phyloP scores from a whole-genome alignment of 2,329 filamentous ascomycete species.

The Penicillium frequentans region DNA sequence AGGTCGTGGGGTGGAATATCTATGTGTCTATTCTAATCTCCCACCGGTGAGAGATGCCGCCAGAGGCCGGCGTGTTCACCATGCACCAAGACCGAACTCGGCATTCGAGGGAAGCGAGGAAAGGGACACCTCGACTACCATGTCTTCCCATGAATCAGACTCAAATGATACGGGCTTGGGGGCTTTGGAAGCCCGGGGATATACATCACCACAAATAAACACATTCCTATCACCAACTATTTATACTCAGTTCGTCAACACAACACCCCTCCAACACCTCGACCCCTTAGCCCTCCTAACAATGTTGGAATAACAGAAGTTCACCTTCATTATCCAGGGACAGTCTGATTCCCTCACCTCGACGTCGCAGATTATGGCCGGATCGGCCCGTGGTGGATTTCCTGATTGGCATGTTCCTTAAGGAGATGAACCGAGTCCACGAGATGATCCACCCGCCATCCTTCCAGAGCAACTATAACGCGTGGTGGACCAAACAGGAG shows the following conservation, averaged over 20 bases:
- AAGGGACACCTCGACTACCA: conserved; percentile 5
- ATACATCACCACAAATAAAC: not conserved
- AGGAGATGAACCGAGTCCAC: conserved; percentile 13
- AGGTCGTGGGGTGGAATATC: conserved; percentile 12
- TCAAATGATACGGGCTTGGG: conserved; percentile 3
- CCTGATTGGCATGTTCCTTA: conserved; percentile 13
- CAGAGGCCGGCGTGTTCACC: not conserved
- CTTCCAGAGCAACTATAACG: conserved; percentile 10
- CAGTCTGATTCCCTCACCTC: not conserved
- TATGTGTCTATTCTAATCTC: conserved; percentile 14
- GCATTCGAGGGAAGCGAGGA: conserved; percentile 2
- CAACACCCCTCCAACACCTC: not conserved
- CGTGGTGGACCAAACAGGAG: conserved; percentile 14
- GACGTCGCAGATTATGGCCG: conserved; percentile 8
- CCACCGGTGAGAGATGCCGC: not conserved
- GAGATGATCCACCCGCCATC: conserved; percentile 10
- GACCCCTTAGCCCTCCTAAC: not conserved
- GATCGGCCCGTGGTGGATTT: conserved; percentile 14
- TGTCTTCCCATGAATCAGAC: conserved; percentile 15
- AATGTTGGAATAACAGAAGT: not conserved
- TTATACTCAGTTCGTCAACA: not conserved
- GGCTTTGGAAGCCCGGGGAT: conserved; percentile 4
- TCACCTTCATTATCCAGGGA: conserved; percentile 2
- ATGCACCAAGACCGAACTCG: conserved; percentile 3
- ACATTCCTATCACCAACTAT: not conserved